These are phyloP conservation scores for Aspergillus melleus DNA, from an alignment of 2,329 filamentous ascomycete species.

Conservation along the genomic window DNA sequence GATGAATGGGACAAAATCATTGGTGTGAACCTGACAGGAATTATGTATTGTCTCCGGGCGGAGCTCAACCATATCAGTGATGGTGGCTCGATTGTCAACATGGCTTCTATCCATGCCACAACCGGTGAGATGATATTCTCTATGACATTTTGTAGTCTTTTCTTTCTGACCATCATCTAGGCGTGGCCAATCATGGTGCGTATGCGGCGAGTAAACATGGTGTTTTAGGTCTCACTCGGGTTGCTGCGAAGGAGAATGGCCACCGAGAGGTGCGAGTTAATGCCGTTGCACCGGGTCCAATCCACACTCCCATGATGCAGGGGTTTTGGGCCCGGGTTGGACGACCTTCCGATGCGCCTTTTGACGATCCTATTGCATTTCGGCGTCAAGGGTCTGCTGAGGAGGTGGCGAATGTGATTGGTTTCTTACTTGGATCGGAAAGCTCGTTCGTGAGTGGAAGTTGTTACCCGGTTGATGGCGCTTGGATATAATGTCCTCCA, in stretches of 20 bases:
- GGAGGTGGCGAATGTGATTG: conserved; percentile 1
- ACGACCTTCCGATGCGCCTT: not conserved
- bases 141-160: no score
- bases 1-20: not conserved
- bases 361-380: conserved; percentile 4
- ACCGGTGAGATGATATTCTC: not conserved
- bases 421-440: conserved; percentile 1
- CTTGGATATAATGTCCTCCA: not conserved
- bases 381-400: not conserved
- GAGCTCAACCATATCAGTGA: not conserved
- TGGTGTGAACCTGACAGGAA: conserved; percentile 1
- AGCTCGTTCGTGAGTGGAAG: conserved; percentile 6
- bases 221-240: not conserved
- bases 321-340: not conserved
- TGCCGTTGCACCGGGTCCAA: conserved; percentile 5
- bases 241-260: conserved; percentile 4
- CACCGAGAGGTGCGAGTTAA: conserved; percentile 3
- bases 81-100: conserved; percentile 6
- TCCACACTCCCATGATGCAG: conserved; percentile 2
- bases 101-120: conserved; percentile 1
- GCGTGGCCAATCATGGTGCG: not conserved
- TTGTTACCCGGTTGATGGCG: conserved; percentile 5
- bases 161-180: not conserved
- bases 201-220: conserved; percentile 4
- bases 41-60: conserved; percentile 1